phyloP scores from a whole-genome alignment of 2,329 filamentous ascomycete species.

The Acephala macrosclerotiorum region DNA sequence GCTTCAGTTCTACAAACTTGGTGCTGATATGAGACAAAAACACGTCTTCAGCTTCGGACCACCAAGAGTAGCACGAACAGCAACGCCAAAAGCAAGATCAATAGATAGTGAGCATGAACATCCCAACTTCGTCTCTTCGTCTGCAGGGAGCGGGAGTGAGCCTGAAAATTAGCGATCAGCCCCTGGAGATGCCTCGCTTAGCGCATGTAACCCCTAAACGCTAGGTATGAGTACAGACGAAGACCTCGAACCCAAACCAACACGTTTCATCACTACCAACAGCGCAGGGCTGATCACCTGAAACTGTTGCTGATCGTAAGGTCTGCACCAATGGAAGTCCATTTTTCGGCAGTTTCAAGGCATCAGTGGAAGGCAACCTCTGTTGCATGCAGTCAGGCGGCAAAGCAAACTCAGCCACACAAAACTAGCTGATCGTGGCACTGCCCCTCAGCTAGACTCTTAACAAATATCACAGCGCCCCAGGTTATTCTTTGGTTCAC shows the following conservation, averaged over 20 bases:
- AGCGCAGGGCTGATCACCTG: neutral
- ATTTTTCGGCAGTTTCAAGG: neutral
- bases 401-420: neutral
- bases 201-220: no score
- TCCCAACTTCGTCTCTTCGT: no score
- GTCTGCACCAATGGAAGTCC: neutral
- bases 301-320: neutral
- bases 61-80: no score
- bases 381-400: conserved; percentile 3
- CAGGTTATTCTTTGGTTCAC: no score
- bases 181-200: no score
- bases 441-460: neutral
- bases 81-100: no score
- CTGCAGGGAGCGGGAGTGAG: no score
- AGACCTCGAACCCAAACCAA: no score
- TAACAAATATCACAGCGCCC: neutral
- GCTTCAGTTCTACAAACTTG: conserved; percentile 13
- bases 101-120: no score
- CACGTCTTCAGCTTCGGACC: no score
- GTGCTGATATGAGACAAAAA: neutral
- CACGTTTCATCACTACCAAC: neutral
- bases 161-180: no score
- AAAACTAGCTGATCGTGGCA: neutral
- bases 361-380: neutral
- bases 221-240: no score